Evolutionary conservation across 495 filamentous ascomycete species (phyloP).

Genomic region (Xylaria telfairii): DNA sequence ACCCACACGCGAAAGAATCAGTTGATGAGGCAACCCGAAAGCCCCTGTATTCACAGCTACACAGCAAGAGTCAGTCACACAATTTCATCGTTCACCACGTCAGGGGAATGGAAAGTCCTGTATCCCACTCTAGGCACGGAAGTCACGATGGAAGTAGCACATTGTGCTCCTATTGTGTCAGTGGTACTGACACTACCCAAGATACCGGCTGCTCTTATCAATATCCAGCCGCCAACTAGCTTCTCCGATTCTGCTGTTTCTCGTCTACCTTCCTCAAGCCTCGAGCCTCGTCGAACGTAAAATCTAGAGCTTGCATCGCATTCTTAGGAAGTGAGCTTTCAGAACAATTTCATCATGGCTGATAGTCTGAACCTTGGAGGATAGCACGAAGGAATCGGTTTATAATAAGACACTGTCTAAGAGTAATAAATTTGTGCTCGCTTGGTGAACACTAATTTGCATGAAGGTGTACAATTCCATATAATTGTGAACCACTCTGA

Average conservation of each 20-base stretch:
- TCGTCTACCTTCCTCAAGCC: not conserved
- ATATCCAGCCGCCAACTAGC: not conserved
- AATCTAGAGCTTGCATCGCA: not conserved
- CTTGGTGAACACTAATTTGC: too few species aligned
- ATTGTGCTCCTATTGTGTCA: not conserved
- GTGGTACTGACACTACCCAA: not conserved
- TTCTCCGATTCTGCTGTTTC: not conserved
- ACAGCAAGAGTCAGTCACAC: not conserved
- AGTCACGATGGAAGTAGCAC: not conserved
- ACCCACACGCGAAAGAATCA: not conserved
- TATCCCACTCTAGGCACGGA: not conserved
- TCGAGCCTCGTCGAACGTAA: not conserved
- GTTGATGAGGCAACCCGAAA: not conserved
- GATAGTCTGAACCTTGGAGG: not conserved
- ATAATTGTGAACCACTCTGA: not conserved
- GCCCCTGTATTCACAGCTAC: not conserved
- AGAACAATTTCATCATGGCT: not conserved
- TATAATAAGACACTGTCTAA: slow-evolving; percentile 7
- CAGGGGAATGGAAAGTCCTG: not conserved
- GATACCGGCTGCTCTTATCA: not conserved
- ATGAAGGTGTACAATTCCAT: too few species aligned
- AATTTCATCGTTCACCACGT: not conserved
- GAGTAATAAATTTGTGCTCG: not conserved
- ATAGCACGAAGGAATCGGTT: not conserved
- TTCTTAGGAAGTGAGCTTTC: not conserved